These are phyloP conservation scores for Colletotrichum sojae DNA, from an alignment of 2,329 filamentous ascomycete genomes.

Conservation along the genomic window DNA sequence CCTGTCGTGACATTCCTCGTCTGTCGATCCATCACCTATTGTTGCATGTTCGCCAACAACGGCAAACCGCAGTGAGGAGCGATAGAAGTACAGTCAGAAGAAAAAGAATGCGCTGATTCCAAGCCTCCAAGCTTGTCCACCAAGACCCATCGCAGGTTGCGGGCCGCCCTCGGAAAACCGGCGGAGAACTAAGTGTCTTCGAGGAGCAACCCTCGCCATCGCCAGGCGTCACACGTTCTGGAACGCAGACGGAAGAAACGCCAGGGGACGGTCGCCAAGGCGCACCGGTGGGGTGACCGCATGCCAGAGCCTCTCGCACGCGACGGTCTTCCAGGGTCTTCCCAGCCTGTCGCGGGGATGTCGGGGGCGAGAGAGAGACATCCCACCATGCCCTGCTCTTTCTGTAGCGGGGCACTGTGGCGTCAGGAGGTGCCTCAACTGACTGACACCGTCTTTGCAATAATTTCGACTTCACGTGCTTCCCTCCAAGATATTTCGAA, in stretches of 20 bases:
- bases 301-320: slow-evolving; percentile 17
- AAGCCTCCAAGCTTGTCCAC: not conserved
- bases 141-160: slow-evolving; percentile 17
- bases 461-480: not conserved
- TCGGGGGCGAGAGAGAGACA: slow-evolving; percentile 36
- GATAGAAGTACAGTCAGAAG: not conserved
- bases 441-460: not conserved
- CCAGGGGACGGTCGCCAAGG: slow-evolving; percentile 13
- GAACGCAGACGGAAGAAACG: slow-evolving; percentile 1
- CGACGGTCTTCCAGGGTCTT: slow-evolving; percentile 27
- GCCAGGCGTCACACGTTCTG: slow-evolving; percentile 1
- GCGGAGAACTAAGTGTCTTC: slow-evolving; percentile 22
- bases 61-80: not conserved
- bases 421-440: too few species aligned
- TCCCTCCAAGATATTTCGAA: not conserved
- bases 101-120: slow-evolving; percentile 15
- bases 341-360: slow-evolving; percentile 29
- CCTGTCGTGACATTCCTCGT: not conserved
- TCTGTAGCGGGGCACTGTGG: not conserved
- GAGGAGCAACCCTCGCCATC: not conserved
- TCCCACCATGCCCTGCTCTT: not conserved
- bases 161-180: slow-evolving; percentile 29
- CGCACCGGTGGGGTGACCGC: slow-evolving; percentile 25
- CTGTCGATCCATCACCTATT: not conserved
- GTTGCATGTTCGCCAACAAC: not conserved